Evolutionary conservation across 2,329 filamentous ascomycete species (phyloP), one percentile per base, ranked within the genome.

Genomic region (Fusarium fujikuroi): DNA sequence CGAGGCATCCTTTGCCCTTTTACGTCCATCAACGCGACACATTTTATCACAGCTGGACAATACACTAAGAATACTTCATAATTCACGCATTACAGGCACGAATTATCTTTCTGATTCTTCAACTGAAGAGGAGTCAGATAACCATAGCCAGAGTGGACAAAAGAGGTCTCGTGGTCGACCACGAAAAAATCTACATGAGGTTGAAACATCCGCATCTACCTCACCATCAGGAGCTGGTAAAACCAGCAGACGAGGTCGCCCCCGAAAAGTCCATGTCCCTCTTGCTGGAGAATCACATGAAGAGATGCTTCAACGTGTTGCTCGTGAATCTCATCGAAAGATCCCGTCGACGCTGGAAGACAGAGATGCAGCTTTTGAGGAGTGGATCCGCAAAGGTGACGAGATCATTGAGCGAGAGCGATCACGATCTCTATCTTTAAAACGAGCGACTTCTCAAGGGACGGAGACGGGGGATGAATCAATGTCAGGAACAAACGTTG

Each of bases 41-140:
- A 87, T 95, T 21, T 85, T 97, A 14, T 82, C 86, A 3, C 89
- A 90, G 40, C 79, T 97, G 3, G 94, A 98, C 75, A 81, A 85
- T 9, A 86, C 95, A 2, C 87, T 97, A 10, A 84, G 86, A 36
- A 89, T 91, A 7, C 85, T 98, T 19, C 93, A 95, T 78, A 89
- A 91, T 66, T 86, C 89, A 2, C 88, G 92, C 42, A 83, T 88
- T 47, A 87, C 90, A 6, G 76, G 79, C 28, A 82, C 83, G 62
- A 84, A 74, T 70, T 74, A 82, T 60, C 73, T 82, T 63, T 83
- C 83, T 46, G 80, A 83, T 73, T 83, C 84, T 56, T 81, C 79
- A 32, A 83, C 83, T 10, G 81, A 82, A 42, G 81, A 83, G 11
- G 77, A 83, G 30, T 81, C 79, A 8, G 81, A 83, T 56, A 76